Conservation (phyloP, 2,329 filamentous ascomycete species). For the Microdochium bolleyi region DNA sequence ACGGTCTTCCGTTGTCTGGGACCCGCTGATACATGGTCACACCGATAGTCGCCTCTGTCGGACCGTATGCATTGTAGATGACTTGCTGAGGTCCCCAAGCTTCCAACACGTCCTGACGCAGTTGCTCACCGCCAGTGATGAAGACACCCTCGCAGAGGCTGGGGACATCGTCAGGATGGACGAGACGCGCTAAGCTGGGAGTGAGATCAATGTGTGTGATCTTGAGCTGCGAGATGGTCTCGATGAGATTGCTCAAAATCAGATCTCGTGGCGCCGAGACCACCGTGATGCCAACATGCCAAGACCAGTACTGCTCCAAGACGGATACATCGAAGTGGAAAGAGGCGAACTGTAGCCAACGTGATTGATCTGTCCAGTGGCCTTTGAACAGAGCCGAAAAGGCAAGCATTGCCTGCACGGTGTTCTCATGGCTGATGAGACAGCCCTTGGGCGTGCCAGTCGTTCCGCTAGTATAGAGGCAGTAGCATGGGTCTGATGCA, state of each 20-base stretch:
- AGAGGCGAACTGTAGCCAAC: slow-evolving; percentile 88
- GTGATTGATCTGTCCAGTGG: slow-evolving; percentile 65
- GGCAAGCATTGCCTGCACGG: slow-evolving; percentile 80
- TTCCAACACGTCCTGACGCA: slow-evolving; percentile 85
- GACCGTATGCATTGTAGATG: slow-evolving; percentile 89
- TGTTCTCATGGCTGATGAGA: slow-evolving; percentile 80
- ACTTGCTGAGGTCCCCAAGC: slow-evolving; percentile 72
- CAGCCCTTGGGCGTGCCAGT: slow-evolving; percentile 85
- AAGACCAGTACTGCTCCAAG: slow-evolving; percentile 91
- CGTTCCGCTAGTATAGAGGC: slow-evolving; percentile 80
- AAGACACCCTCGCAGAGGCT: slow-evolving; percentile 76
- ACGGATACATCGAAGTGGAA: slow-evolving; percentile 94
- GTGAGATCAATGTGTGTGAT: slow-evolving; percentile 93
- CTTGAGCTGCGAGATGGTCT: slow-evolving; percentile 59
- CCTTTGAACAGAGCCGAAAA: slow-evolving; percentile 72
- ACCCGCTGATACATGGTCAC: slow-evolving; percentile 86
- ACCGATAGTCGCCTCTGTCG: slow-evolving; percentile 88
- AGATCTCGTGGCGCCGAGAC: slow-evolving; percentile 77
- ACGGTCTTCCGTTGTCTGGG: slow-evolving; percentile 66
- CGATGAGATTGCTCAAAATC: slow-evolving; percentile 74
- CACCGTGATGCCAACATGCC: slow-evolving; percentile 81
- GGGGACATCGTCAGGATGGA: slow-evolving; percentile 75
- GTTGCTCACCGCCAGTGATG: slow-evolving; percentile 82
- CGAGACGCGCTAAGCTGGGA: slow-evolving; percentile 72
- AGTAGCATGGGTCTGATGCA: slow-evolving; percentile 63